Evolutionary conservation across 306 rosid genomes (phyloP), one percentile per base, ranked within the genome.

Genomic region (Alnus rubra): DNA sequence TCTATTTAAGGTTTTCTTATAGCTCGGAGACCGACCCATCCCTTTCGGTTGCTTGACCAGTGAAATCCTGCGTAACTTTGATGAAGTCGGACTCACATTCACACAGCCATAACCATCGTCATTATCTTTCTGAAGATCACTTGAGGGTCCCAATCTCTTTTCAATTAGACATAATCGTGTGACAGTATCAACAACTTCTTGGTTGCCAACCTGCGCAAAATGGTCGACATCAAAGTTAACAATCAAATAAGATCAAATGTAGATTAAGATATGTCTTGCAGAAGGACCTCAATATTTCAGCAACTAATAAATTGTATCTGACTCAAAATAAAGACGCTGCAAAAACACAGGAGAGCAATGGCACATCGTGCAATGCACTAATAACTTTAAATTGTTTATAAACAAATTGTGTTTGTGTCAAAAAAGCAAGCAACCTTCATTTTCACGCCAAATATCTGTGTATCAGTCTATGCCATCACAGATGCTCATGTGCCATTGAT

Each of bases 111-210:
- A 28, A 56, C 76, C 80, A 12, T 75, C 58, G 11, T 62, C 78
- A 10, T 12, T 55, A 69, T 77, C 84, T 65, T 68, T 77, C 60
- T 70, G 76, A 68, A 74, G 67, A 73, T 76, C 83, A 76, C 77
- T 78, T 4, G 82, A 68, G 15, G 81, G 68, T 56, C 74, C 76
- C 33, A 39, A n/a, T 76, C 73, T 85, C 52, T 85, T 81, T 51
- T 82, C 87, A 73, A 48, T 69, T 51, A 68, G 74, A 77, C 75
- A 65, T n/a, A 85, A 51, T 49, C 45, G 85, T 44, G 60, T 82
- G 71, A 82, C 88, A 2, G 50, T 42, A 74, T 90, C 90, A 59
- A 88, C 62, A 28, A 86, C 82, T 84, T 90, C 94, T 85, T 90
- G 94, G 73, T 79, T 86, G 59, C 80, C 83, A 71, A 90, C 94